These are phyloP conservation scores for Fusarium pilosicola DNA, from an alignment of 2,329 filamentous ascomycete genomes.

Conservation along the genomic window DNA sequence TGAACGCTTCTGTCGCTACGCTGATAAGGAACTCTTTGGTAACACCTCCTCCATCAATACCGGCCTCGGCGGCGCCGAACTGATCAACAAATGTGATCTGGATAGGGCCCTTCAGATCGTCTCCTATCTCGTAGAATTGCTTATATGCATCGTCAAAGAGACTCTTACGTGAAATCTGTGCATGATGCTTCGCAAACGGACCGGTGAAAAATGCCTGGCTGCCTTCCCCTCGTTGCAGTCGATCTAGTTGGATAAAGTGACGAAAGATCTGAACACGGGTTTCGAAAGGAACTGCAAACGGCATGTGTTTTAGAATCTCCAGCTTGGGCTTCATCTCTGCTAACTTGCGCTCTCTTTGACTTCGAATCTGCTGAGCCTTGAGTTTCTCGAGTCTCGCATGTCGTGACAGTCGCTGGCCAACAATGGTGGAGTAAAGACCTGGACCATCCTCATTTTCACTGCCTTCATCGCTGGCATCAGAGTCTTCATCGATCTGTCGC, in stretches of 20 bases:
- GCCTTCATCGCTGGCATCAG: constrained; percentile 52
- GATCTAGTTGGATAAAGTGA: constrained; percentile 86
- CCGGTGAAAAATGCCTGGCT: constrained; percentile 8
- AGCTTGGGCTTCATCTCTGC: constrained; percentile 85
- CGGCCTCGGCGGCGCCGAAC: constrained; percentile 86
- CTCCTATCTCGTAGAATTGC: constrained; percentile 83
- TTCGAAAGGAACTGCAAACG: constrained; percentile 94
- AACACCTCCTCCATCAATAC: constrained; percentile 96
- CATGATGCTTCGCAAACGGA: constrained; percentile 72
- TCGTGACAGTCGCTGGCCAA: constrained; percentile 69
- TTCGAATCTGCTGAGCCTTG: constrained; percentile 71
- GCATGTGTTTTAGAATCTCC: constrained; percentile 94
- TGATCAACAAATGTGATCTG: constrained; percentile 96
- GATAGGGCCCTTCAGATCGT: constrained; percentile 91
- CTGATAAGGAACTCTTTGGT: constrained; percentile 97
- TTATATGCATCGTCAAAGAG: constrained; percentile 88
- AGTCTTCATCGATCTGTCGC: constrained; percentile 69
- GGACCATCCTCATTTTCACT: constrained; percentile 45
- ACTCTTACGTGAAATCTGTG: constrained; percentile 79
- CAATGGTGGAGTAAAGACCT: constrained; percentile 49
- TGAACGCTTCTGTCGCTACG: constrained; percentile 86
- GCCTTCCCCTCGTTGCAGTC: constrained; percentile 38
- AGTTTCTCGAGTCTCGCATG: constrained; percentile 72
- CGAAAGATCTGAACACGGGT: constrained; percentile 93
- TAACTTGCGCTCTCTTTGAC: constrained; percentile 75